phyloP scores from a whole-genome alignment of 495 filamentous ascomycete species.

The Hyaloscypha bicolor region DNA sequence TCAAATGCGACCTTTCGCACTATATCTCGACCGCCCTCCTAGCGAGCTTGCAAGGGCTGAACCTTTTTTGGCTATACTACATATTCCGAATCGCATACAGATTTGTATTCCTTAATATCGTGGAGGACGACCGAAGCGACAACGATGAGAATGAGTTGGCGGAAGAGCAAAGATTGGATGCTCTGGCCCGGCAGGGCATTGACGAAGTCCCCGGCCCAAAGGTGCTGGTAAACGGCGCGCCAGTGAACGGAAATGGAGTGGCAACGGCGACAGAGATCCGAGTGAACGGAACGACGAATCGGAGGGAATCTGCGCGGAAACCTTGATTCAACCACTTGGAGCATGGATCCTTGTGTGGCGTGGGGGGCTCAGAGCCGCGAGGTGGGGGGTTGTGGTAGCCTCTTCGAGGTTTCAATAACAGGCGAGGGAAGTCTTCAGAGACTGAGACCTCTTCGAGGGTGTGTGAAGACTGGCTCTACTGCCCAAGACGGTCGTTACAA shows the following conservation, averaged over 20 bases:
- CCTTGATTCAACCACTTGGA: conserved; percentile 21
- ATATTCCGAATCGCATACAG: conserved; percentile 74
- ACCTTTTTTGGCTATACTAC: conserved; percentile 85
- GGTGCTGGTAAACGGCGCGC: conserved; percentile 19
- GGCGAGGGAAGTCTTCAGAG: conserved; percentile 6
- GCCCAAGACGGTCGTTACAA: conserved; percentile 5
- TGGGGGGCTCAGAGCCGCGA: conserved; percentile 16
- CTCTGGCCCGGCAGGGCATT: conserved; percentile 12
- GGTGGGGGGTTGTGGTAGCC: background rate
- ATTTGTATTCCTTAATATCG: conserved; percentile 47
- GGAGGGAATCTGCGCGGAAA: conserved; percentile 25
- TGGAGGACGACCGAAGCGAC: conserved; percentile 57
- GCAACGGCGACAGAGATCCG: conserved; percentile 20
- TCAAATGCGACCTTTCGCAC: conserved; percentile 79
- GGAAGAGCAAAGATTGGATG: conserved; percentile 32
- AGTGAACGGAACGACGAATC: conserved; percentile 26
- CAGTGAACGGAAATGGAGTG: conserved; percentile 24
- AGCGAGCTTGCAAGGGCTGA: conserved; percentile 74
- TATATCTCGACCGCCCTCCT: conserved; percentile 72
- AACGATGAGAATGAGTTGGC: conserved; percentile 49
- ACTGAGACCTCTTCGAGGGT: background rate
- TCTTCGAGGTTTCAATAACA: conserved; percentile 14
- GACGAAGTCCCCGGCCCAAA: conserved; percentile 19
- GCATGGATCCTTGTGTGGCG: conserved; percentile 20
- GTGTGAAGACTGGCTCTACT: background rate